These are phyloP conservation scores for Ophiostoma sp. DNA, from an alignment of 2,329 filamentous ascomycete genomes.

Conservation along the genomic window DNA sequence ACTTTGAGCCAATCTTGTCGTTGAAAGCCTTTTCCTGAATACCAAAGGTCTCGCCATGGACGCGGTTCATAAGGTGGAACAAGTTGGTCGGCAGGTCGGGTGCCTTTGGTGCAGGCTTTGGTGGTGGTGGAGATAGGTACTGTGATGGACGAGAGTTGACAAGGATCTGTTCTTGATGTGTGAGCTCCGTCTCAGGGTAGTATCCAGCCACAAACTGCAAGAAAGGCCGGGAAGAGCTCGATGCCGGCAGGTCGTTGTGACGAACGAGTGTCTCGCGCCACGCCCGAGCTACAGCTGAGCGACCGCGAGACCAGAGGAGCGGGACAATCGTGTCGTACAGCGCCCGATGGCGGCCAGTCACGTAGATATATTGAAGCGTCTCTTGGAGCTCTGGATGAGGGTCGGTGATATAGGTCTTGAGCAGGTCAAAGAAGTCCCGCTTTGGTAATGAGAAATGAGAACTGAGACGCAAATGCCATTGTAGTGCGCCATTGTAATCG, in stretches of 20 bases:
- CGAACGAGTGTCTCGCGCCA: constrained; percentile 50
- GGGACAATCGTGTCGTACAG: constrained; percentile 57
- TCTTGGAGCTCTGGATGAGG: constrained; percentile 41
- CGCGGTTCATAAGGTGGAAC: constrained; percentile 34
- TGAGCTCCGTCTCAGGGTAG: constrained; percentile 44
- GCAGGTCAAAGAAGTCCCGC: constrained; percentile 45
- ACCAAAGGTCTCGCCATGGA: constrained; percentile 43
- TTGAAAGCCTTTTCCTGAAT: constrained; percentile 54
- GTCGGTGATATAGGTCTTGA: constrained; percentile 41
- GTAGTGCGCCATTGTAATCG: constrained; percentile 42
- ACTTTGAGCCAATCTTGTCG: constrained; percentile 72
- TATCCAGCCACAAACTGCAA: constrained; percentile 50
- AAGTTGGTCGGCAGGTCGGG: constrained; percentile 23
- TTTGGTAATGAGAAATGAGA: constrained; percentile 45
- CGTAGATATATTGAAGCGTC: constrained; percentile 49
- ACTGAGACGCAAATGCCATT: constrained; percentile 51
- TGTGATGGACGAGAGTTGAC: neutral
- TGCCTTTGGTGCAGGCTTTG: neutral
- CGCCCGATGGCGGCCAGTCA: constrained; percentile 43
- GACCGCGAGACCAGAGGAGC: constrained; percentile 50
- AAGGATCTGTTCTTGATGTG: constrained; percentile 40
- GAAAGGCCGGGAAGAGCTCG: constrained; percentile 48
- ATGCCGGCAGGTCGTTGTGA: constrained; percentile 45
- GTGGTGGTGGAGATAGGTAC: neutral
- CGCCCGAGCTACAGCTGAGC: constrained; percentile 44